Evolutionary conservation across 495 filamentous ascomycete species (phyloP).

Genomic region (Hyaloscypha bicolor): DNA sequence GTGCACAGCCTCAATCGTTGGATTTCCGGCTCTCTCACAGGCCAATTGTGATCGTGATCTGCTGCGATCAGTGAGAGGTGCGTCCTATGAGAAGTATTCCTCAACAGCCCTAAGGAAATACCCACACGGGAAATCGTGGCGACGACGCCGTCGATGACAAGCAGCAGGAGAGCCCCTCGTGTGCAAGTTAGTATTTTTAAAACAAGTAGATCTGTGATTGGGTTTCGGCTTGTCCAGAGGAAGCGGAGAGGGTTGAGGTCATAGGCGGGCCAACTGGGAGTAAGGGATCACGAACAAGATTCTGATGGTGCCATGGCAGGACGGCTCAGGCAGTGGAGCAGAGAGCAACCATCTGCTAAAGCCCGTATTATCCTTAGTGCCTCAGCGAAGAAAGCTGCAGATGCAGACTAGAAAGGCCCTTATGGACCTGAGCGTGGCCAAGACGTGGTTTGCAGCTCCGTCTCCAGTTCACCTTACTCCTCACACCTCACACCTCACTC

Average conservation of each 20-base stretch:
- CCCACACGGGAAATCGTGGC: not conserved
- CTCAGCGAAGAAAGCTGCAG: not conserved
- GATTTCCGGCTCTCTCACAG: not conserved
- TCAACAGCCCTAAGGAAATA: not conserved
- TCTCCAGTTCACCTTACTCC: no score
- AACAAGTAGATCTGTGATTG: not conserved
- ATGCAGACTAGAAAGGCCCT: not conserved
- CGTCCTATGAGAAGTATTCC: not conserved
- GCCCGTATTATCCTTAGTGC: not conserved
- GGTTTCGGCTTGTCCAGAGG: not conserved
- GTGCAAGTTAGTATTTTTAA: not conserved
- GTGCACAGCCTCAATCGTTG: slow-evolving; percentile 8
- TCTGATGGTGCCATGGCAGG: not conserved
- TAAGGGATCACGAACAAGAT: not conserved
- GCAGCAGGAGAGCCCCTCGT: not conserved
- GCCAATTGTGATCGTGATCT: not conserved
- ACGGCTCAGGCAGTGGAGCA: not conserved
- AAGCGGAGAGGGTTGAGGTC: not conserved
- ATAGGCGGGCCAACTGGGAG: not conserved
- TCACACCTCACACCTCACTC: not conserved
- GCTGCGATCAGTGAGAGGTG: not conserved
- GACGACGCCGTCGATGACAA: not conserved
- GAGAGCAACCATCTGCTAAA: not conserved
- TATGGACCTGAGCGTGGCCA: not conserved
- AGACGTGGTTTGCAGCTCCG: not conserved